phyloP scores from a whole-genome alignment of 176 grass and related monocot species.

The Aegilops bicornis region DNA sequence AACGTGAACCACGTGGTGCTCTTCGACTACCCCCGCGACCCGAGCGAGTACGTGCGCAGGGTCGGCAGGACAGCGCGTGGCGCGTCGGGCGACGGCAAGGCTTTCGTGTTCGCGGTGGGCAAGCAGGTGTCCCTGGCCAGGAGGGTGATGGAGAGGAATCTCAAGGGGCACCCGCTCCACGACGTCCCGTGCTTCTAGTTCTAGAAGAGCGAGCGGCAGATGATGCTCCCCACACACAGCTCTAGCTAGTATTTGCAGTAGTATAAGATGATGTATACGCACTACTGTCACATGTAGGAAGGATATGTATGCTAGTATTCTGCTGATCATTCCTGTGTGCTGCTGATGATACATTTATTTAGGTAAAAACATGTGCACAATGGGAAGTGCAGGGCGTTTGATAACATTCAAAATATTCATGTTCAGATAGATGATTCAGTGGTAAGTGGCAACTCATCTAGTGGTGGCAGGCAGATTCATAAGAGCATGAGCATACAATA shows the following conservation, averaged over 20 bases:
- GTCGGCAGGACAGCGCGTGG: conserved; percentile 81
- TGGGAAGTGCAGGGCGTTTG: not conserved
- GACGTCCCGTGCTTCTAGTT: conserved; percentile 54
- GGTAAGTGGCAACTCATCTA: not conserved
- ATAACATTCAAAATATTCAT: not conserved
- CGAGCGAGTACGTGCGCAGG: conserved; percentile 74
- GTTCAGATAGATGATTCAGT: not conserved
- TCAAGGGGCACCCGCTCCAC: conserved; percentile 83
- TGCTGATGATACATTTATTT: not conserved
- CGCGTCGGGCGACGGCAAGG: conserved; percentile 69
- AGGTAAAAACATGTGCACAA: not conserved
- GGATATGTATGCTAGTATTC: not conserved
- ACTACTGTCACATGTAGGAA: not conserved
- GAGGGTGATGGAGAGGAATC: conserved; percentile 86
- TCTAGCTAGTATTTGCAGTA: not conserved
- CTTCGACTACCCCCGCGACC: conserved; percentile 91
- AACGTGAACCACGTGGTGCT: conserved; percentile 88
- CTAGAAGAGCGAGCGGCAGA: too few species aligned
- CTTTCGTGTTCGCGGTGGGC: conserved; percentile 78
- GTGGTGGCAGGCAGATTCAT: not conserved
- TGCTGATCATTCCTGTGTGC: not conserved
- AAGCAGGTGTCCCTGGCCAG: conserved; percentile 89
- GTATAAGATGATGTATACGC: not conserved
- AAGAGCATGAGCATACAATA: not conserved
- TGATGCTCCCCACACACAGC: too few species aligned